These are phyloP conservation scores for Metroxylon sagu DNA, from an alignment of 176 grass and related monocot species.

Conservation along the genomic window DNA sequence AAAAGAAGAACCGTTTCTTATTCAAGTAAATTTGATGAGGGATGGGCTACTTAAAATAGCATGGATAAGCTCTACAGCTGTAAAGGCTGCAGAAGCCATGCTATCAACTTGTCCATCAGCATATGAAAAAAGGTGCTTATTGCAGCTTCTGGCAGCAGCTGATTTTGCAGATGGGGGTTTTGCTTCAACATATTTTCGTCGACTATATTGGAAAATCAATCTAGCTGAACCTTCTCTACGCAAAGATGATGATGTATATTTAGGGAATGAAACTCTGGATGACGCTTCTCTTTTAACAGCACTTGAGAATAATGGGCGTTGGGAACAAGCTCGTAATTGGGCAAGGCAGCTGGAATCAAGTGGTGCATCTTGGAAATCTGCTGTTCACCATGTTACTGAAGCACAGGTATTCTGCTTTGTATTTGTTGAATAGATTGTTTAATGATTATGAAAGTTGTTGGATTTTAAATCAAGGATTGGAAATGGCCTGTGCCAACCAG, in stretches of 20 bases:
- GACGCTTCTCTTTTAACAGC: conserved; percentile 67
- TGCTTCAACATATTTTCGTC: conserved; percentile 65
- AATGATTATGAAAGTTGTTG: no score
- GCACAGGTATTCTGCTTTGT: conserved; percentile 48
- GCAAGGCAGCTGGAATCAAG: conserved; percentile 74
- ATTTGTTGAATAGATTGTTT: neutral
- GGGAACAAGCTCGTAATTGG: conserved; percentile 92
- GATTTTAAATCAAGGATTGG: no score
- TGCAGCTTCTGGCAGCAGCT: conserved; percentile 67
- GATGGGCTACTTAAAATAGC: conserved; percentile 50
- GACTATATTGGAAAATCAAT: conserved; percentile 90
- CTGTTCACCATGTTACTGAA: conserved; percentile 90
- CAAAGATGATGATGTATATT: conserved; percentile 54
- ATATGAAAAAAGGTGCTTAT: conserved; percentile 80
- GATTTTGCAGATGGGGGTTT: conserved; percentile 89
- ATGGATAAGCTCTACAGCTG: conserved; percentile 73
- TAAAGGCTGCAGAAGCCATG: conserved; percentile 82
- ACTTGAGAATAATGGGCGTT: conserved; percentile 66
- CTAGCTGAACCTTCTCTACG: conserved; percentile 52
- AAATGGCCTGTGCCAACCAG: no score
- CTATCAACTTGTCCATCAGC: conserved; percentile 74
- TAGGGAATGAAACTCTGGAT: conserved; percentile 70
- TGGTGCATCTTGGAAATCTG: conserved; percentile 63
- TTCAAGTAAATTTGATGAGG: conserved; percentile 34
- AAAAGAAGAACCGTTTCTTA: conserved; percentile 59